phyloP scores from a whole-genome alignment of 1,139 yeast species.

The Saccharomyces pastorianus region DNA sequence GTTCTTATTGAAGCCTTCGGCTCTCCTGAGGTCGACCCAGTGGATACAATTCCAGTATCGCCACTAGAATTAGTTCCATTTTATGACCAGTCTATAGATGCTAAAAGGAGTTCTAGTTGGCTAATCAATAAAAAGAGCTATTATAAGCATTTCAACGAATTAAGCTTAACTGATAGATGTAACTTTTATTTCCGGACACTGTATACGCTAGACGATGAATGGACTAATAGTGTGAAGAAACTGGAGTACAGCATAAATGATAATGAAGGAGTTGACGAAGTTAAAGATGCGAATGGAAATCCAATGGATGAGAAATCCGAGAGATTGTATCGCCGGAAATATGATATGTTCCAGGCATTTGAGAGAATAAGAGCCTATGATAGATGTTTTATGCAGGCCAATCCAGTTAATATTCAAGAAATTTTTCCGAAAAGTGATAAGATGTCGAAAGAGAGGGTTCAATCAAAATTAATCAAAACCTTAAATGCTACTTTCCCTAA shows the following conservation, averaged over 20 bases:
- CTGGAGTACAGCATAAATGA: conserved; percentile 12
- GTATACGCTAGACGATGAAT: conserved; percentile 12
- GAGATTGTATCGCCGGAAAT: conserved; percentile 4
- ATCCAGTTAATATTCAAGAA: conserved; percentile 2
- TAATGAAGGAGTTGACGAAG: conserved; percentile 3
- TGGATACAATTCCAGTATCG: conserved; percentile 1
- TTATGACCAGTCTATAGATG: conserved; percentile 6
- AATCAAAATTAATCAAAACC: neutral
- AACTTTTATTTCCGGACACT: conserved; percentile 14
- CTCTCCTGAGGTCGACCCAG: neutral
- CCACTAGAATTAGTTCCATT: conserved; percentile 15
- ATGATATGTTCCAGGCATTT: conserved; percentile 10
- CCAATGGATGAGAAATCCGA: conserved; percentile 6
- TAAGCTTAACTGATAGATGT: conserved; percentile 10
- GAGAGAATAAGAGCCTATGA: conserved; percentile 16
- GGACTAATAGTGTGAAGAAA: conserved; percentile 11
- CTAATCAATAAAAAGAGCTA: conserved; percentile 3
- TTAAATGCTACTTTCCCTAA: neutral
- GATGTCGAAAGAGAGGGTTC: neutral
- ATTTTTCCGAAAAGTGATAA: conserved; percentile 2
- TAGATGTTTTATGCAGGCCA: conserved; percentile 10
- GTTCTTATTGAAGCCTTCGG: neutral
- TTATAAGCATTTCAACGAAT: conserved; percentile 8
- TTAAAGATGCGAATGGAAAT: conserved; percentile 6
- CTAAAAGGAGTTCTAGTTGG: conserved; percentile 8